These are phyloP conservation scores for Purshia tridentata DNA, from an alignment of 306 rosid species.

Conservation along the genomic window DNA sequence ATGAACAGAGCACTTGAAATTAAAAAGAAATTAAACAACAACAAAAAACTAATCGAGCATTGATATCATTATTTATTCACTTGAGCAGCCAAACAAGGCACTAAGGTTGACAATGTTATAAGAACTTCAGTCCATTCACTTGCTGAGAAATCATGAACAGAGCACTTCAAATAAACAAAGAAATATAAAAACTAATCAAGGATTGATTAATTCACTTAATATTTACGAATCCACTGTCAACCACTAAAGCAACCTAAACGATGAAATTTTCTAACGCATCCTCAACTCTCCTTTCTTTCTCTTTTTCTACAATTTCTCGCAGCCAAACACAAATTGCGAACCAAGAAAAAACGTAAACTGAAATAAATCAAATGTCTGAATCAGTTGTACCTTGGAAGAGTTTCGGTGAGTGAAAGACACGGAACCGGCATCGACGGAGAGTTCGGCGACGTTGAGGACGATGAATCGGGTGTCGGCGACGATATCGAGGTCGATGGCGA, in stretches of 20 bases:
- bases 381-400: constrained; percentile 49
- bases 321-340: no score
- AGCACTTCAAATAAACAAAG: background rate
- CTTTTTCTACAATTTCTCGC: background rate
- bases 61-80: background rate
- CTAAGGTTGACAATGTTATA: background rate
- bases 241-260: background rate
- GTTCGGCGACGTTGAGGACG: constrained; percentile 84
- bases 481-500: constrained; percentile 59
- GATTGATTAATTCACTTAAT: background rate
- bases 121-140: background rate
- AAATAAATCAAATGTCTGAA: background rate
- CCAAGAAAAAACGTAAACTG: background rate
- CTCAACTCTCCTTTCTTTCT: background rate
- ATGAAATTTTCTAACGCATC: background rate
- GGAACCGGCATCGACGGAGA: constrained; percentile 34
- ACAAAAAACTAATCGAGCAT: background rate
- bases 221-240: background rate
- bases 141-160: background rate
- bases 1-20: background rate
- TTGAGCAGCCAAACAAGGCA: background rate
- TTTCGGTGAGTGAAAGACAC: constrained; percentile 39
- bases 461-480: constrained; percentile 60
- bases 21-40: no score
- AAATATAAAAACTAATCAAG: background rate